Percentiles rank a stretch among this genome's conserved stretches.
phyloP scores from a whole-genome alignment of 352 stramenopile genomes.

The Stramenopiles sp. region DNA sequence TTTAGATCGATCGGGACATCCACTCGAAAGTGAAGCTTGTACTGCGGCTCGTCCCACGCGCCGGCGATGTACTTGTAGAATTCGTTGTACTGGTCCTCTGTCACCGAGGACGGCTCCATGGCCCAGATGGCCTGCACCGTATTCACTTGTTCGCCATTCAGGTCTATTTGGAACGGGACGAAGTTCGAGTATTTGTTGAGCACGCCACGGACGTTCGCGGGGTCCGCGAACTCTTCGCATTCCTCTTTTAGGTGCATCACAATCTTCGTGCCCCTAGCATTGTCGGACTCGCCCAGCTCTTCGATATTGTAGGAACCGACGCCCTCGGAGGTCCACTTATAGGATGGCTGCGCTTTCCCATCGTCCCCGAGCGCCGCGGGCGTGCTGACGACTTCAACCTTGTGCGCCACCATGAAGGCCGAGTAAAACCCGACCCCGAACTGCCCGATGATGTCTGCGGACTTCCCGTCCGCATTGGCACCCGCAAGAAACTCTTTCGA shows the following conservation, averaged over 20 bases:
- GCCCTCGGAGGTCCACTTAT: conserved; percentile 54
- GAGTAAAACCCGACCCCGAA: conserved; percentile 99
- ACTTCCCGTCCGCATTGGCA: conserved; percentile 39
- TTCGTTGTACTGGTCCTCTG: conserved; percentile 85
- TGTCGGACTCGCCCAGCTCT: conserved; percentile 17
- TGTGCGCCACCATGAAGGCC: conserved; percentile 94
- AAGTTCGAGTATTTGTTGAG: conserved; percentile 99
- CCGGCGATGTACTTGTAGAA: conserved; percentile 94
- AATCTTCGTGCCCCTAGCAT: conserved; percentile 74
- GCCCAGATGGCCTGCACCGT: conserved; percentile 95
- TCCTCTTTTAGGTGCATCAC: conserved; percentile 92
- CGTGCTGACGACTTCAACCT: conserved; percentile 62
- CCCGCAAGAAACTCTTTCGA: conserved; percentile 89
- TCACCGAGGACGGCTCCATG: conserved; percentile 76
- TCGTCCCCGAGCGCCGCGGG: conserved; percentile 36
- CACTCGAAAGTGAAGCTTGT: conserved; percentile 84
- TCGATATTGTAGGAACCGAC: conserved; percentile 44
- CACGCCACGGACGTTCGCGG: conserved; percentile 75
- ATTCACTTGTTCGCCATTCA: conserved; percentile 92
- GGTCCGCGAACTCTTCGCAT: conserved; percentile 75
- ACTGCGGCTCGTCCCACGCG: conserved; percentile 75
- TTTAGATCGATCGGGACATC: conserved; percentile 97
- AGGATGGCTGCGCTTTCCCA: conserved; percentile 6
- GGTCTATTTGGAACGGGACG: conserved; percentile 90
- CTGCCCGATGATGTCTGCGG: conserved; percentile 89